Conservation (phyloP, 495 filamentous ascomycete species). For the Hypoxylon trugodes region DNA sequence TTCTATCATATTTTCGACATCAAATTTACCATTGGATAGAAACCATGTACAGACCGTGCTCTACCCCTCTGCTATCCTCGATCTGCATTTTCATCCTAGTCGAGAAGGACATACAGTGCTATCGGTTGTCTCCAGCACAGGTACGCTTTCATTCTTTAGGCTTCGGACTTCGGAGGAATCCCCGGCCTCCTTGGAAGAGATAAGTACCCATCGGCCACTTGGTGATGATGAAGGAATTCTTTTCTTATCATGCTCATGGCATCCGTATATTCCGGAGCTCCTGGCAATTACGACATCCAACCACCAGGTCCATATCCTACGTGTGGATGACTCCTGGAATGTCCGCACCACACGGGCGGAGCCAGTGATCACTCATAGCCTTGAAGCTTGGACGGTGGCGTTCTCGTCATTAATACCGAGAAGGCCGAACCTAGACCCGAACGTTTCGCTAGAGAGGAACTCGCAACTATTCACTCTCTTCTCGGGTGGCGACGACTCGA, state of each 20-base stretch:
- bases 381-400: slow-evolving; percentile 75
- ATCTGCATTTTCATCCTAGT: slow-evolving; percentile 80
- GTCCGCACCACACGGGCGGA: slow-evolving; percentile 32
- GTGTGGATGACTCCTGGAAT: slow-evolving; percentile 42
- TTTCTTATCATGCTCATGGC: slow-evolving; percentile 76
- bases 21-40: slow-evolving; percentile 42
- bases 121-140: slow-evolving; percentile 77
- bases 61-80: slow-evolving; percentile 77
- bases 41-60: slow-evolving; percentile 57
- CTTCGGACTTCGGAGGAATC: slow-evolving; percentile 41
- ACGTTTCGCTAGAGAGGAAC: background rate
- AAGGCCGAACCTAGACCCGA: background rate
- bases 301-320: slow-evolving; percentile 64
- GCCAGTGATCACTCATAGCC: slow-evolving; percentile 52
- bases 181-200: slow-evolving; percentile 41
- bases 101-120: slow-evolving; percentile 58
- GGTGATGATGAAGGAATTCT: slow-evolving; percentile 62
- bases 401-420: slow-evolving; percentile 50
- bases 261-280: slow-evolving; percentile 57
- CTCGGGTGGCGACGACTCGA: slow-evolving; percentile 76
- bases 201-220: slow-evolving; percentile 43
- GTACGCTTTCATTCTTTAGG: slow-evolving; percentile 70
- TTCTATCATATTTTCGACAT: background rate
- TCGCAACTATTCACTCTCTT: slow-evolving; percentile 50
- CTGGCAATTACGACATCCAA: slow-evolving; percentile 76